These are phyloP conservation scores for Drechmeria coniospora DNA, from an alignment of 2,329 filamentous ascomycete genomes.

Conservation along the genomic window DNA sequence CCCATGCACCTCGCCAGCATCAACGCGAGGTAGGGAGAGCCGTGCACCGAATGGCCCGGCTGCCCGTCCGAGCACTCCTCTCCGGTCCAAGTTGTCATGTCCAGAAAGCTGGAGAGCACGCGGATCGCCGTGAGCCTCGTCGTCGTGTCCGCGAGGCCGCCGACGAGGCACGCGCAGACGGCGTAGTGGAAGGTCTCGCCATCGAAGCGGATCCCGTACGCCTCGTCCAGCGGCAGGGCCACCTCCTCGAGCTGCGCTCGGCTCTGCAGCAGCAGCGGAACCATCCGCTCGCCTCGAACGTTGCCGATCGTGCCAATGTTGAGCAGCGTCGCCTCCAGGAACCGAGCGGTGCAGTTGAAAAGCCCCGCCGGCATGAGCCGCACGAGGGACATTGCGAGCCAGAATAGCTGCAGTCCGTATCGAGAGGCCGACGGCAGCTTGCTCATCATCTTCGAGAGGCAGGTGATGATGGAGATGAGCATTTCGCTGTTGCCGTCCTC, in stretches of 20 bases:
- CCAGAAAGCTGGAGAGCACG: conserved; percentile 45
- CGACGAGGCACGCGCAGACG: conserved; percentile 46
- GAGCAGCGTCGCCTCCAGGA: conserved; percentile 47
- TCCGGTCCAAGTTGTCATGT: conserved; percentile 15
- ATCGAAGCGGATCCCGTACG: conserved; percentile 50
- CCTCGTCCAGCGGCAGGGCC: conserved; percentile 44
- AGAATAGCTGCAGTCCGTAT: conserved; percentile 55
- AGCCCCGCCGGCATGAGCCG: conserved; percentile 45
- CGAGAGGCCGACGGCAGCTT: conserved; percentile 51
- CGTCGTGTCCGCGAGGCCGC: conserved; percentile 46
- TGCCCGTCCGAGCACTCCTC: background rate
- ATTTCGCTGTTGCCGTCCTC: conserved; percentile 52
- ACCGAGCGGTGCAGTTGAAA: conserved; percentile 50
- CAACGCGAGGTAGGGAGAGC: conserved; percentile 44
- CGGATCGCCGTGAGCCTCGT: conserved; percentile 44
- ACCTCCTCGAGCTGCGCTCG: conserved; percentile 45
- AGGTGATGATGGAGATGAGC: conserved; percentile 51
- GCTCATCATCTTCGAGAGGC: conserved; percentile 55
- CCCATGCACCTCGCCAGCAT: conserved; percentile 41
- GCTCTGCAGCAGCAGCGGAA: conserved; percentile 44
- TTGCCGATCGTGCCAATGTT: conserved; percentile 49
- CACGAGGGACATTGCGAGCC: conserved; percentile 52
- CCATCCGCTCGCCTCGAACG: conserved; percentile 43
- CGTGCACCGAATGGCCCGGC: conserved; percentile 9
- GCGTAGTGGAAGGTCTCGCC: conserved; percentile 52